Base-by-base conservation (phyloP, 495 filamentous ascomycete genomes). In the Xylaria grammica region DNA sequence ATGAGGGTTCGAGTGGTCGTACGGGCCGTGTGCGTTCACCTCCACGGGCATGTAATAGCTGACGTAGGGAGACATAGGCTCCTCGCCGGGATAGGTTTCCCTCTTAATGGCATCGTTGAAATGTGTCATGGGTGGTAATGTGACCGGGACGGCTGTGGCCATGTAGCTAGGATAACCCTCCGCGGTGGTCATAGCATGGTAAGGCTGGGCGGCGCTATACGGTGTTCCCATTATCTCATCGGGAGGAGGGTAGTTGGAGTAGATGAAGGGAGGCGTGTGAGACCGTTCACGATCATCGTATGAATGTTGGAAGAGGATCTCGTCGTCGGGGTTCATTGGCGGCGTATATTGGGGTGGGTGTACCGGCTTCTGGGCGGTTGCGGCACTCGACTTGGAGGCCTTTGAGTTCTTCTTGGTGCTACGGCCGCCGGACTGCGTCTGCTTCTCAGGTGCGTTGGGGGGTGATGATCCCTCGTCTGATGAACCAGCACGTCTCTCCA, bases 401-500 rank as follows among this genome's bases (percentile, higher is more conserved):
- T 81, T 84, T 65, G 75, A 64, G 34, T 72, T 75, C 75, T 75
- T 84, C 81, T 73, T 85, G 81, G 75, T 77, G 71, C 62, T 73
- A 72, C 83, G 69, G 70, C 75, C 75, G 74, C 78, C 69, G 67
- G 74, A 67, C 70, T 82, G 74, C 75, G 74, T 75, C 77, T 85
- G 69, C 79, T 84, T 79, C 67, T 83, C 77, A 55, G 78, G 68
- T 73, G 78, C 69, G 7, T 65, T 32, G 49, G 78, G 75, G 11
- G 72, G 67, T 65, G 80, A 85, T 69, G 87, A 71, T 76, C 78
- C 77, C 82, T 87, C 82, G 38, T 94, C 95, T 57, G 89, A 88
- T 20, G 91, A 93, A 24, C 91, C 92, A 29, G 95, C 95, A 66
- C 94, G 86, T 69, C 93, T 86, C 83, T 99, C 95, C 59, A 99